Base-by-base conservation (phyloP, 1,139 yeast genomes). In the Diutina catenulata region DNA sequence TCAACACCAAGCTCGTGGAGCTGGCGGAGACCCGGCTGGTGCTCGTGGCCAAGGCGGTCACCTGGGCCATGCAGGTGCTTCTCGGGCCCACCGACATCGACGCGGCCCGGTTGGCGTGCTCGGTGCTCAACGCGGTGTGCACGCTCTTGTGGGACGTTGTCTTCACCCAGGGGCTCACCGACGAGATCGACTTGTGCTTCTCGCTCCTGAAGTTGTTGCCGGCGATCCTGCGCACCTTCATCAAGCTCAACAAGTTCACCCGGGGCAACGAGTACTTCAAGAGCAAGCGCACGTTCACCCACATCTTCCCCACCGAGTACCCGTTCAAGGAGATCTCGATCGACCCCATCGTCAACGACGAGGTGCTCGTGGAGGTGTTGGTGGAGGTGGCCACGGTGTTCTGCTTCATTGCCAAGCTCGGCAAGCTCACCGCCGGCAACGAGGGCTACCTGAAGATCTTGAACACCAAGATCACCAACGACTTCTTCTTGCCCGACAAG, bases 261-360 rank as follows among this genome's bases (percentile, higher is more conserved):
- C 63, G 74, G 49, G 65, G 65, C 14, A 64, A 65, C 39, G 73
- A 68, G 4, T 60, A 63, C 38, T 75, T 74, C 56, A 70, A 68
- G 41, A 69, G 77, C 22, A 78, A 71, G 53, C 72, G 84, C 58
- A 67, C 74, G 0, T 80, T 75, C 49, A 76, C 84, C 0, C 63
- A 64, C 28, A 57, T 86, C 27, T 86, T 84, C 61, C 94, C 94
- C 4, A 66, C 68, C 15, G 59, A 60, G 13, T 74, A 70, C 50
- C 94, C 95, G 15, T 79, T 80, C 50, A 60, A 60, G 39, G 78
- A 76, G 33, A 53, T 68, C 33, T 76, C 91, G 1, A 70, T 82
- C 48, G 95, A 84, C 51, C 79, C 94, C 0, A 66, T 78, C 38
- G 83, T 83, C 19, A 74, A 75, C 45, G 84, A 80, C 46, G 83